Conservation (phyloP, 2,329 filamentous ascomycete species). For the Lecanicillium sp. region DNA sequence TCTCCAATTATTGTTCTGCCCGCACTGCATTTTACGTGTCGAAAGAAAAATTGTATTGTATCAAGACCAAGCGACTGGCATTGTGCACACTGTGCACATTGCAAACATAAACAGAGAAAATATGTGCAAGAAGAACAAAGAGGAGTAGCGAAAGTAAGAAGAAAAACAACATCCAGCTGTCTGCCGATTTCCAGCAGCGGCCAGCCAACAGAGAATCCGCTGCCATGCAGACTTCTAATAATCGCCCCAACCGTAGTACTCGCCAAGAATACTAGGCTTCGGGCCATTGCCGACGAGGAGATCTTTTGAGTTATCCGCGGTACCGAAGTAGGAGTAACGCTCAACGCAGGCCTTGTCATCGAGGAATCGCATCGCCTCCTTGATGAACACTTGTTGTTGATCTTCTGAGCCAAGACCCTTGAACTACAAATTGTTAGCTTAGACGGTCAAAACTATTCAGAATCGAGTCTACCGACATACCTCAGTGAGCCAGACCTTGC, state of each 20-base stretch:
- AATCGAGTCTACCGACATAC: slow-evolving; percentile 4
- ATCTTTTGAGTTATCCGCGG: slow-evolving; percentile 16
- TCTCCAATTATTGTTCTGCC: too few relatives aligned
- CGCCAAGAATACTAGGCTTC: not conserved
- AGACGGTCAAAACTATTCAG: not conserved
- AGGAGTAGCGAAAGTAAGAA: too few relatives aligned
- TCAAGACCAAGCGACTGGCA: too few relatives aligned
- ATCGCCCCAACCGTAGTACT: not conserved
- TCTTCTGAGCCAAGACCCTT: slow-evolving; percentile 31
- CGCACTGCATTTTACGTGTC: too few relatives aligned
- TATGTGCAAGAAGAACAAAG: too few relatives aligned
- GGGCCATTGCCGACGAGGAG: slow-evolving; percentile 14
- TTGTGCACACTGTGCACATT: too few relatives aligned
- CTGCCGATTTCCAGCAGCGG: too few relatives aligned
- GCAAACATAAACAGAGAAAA: too few relatives aligned
- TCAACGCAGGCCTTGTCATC: slow-evolving; percentile 32
- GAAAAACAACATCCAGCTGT: too few relatives aligned
- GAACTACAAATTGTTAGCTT: slow-evolving; percentile 5
- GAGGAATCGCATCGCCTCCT: slow-evolving; percentile 37
- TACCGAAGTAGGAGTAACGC: slow-evolving; percentile 33
- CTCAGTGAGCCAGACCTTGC: slow-evolving; percentile 41
- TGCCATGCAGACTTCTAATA: not conserved
- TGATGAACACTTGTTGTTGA: slow-evolving; percentile 33
- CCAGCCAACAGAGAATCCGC: too few relatives aligned
- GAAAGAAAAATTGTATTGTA: too few relatives aligned